Evolutionary conservation across 164 flowering plant genomes (phyloP), one percentile per base, ranked within the genome.

Genomic region (Vitis cinerea): DNA sequence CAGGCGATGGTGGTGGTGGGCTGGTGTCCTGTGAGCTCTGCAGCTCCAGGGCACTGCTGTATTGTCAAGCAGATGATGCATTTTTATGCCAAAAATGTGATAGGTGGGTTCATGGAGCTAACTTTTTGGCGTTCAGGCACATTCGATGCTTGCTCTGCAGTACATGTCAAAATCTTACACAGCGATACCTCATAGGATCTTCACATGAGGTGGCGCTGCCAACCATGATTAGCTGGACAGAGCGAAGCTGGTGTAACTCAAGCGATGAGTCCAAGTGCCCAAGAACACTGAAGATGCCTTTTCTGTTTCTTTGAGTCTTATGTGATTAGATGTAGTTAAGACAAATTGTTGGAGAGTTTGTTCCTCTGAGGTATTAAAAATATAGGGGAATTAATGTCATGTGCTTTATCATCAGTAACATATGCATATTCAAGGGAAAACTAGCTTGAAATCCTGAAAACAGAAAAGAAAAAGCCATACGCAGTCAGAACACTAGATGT

Each of bases 41-140:
- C 37, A 53, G 73, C 5, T 71, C 72, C 2, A 64, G 57, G 73
- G 88, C 88, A n/a, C 50, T 80, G 2, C 23, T 86, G 51, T 86
- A 85, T 63, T 88, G 90, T 69, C 78, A 78, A 59, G 90, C 93
- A 0, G 93, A 88, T 59, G 82, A 82, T 16, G 90, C 93, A 0
- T 86, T 67, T 73, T 72, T 88, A 13, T 86, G 93, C 54, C 8
- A 64, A 17, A 81, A 80, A 68, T 86, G 93, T 58, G 89, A 86
- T 56, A 77, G 51, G 68, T 67, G 65, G 76, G 89, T 85, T 54
- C 90, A 88, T 68, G 81, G 77, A 31, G 90, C 90, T 15, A 86
- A 86, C 54, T 80, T 86, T 75, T 72, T 86, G 30, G 93, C 87
- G 4, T 66, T 49, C 15, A 81, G 90, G 61, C 90, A 88, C 59